phyloP scores from a whole-genome alignment of 176 grass and related monocot genomes.

The Thalia dealbata region DNA sequence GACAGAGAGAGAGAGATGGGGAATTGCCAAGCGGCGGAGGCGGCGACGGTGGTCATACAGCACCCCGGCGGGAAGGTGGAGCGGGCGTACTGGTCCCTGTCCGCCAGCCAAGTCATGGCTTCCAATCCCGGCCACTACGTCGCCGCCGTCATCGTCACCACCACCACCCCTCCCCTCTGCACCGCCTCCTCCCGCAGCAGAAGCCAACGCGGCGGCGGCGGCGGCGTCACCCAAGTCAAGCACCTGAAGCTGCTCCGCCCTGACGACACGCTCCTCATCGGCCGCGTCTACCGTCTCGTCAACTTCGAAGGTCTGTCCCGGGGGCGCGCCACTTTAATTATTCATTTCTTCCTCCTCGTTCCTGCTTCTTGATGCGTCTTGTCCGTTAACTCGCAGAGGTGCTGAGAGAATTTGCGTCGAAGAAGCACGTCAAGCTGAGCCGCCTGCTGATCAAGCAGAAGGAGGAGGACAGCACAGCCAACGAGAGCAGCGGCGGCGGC shows the following conservation, averaged over 20 bases:
- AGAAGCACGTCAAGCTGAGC: neutral
- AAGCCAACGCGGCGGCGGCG: neutral
- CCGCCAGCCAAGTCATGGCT: conserved; percentile 10
- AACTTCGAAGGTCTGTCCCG: conserved; percentile 2
- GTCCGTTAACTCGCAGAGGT: neutral
- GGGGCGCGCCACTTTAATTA: neutral
- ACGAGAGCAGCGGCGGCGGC: neutral
- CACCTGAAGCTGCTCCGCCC: conserved; percentile 11
- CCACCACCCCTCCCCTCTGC: neutral
- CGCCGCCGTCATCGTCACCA: neutral
- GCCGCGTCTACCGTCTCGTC: conserved; percentile 13
- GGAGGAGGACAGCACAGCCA: neutral
- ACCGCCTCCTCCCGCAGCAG: neutral
- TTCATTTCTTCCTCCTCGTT: neutral
- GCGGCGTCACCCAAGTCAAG: neutral
- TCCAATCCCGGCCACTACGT: conserved; percentile 12
- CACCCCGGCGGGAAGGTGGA: conserved; percentile 9
- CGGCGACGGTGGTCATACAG: conserved; percentile 9
- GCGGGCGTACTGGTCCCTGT: conserved; percentile 5
- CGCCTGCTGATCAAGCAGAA: neutral
- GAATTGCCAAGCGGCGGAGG: conserved; percentile 18
- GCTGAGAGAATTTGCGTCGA: neutral
- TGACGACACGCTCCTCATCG: conserved; percentile 10
- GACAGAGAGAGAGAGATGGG: neutral
- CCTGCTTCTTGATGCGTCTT: neutral